phyloP scores from a whole-genome alignment of 2,329 filamentous ascomycete species.

The Hypomyces rosellus region DNA sequence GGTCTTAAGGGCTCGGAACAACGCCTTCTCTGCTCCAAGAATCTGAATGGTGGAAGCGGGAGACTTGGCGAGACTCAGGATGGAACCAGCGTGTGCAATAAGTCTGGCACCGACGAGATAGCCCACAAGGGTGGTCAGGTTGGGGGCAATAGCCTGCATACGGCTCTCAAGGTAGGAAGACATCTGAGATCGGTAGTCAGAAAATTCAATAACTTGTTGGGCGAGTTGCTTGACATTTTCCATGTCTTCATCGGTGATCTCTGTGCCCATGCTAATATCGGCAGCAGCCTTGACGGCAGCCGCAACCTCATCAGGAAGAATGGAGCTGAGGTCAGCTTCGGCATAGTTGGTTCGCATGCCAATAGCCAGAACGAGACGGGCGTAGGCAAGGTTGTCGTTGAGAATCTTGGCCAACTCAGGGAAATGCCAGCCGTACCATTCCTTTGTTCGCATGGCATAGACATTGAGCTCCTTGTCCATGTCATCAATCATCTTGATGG shows the following conservation, averaged over 20 bases:
- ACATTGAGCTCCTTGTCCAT: constrained; percentile 98
- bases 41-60: constrained; percentile 97
- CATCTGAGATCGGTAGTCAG: constrained; percentile 82
- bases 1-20: constrained; percentile 97
- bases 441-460: constrained; percentile 98
- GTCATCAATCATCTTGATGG: constrained; percentile 88
- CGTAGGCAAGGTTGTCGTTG: constrained; percentile 94
- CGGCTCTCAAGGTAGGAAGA: constrained; percentile 83
- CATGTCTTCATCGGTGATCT: constrained; percentile 88
- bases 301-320: constrained; percentile 94
- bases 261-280: constrained; percentile 97
- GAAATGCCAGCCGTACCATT: constrained; percentile 99
- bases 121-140: constrained; percentile 86
- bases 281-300: constrained; percentile 85
- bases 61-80: constrained; percentile 91
- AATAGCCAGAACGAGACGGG: constrained; percentile 79
- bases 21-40: constrained; percentile 94
- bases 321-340: constrained; percentile 73
- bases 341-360: constrained; percentile 80
- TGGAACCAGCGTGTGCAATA: constrained; percentile 88
- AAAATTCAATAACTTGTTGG: constrained; percentile 87
- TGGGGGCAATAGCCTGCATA: constrained; percentile 96
- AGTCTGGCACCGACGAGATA: constrained; percentile 90
- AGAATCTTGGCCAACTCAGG: constrained; percentile 96
- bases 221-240: constrained; percentile 88